A percentile compares a stretch with the other conserved stretches of the same genome.
Evolutionary conservation across 2,329 filamentous ascomycete genomes (phyloP).

Genomic region (Microdochium nivale): DNA sequence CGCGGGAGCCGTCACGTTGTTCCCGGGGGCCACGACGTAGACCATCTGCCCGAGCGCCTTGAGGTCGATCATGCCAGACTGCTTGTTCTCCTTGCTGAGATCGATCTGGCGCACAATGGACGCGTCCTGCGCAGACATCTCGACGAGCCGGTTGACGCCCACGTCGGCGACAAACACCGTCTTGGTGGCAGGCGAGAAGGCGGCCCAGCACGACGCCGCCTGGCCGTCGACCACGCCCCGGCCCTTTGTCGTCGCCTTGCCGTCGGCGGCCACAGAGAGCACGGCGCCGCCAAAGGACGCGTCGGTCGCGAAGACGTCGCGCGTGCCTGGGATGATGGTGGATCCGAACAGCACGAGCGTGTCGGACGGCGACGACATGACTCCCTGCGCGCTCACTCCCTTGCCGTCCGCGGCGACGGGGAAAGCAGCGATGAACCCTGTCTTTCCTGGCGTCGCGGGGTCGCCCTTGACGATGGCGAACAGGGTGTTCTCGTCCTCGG

Average conservation of each 20-base stretch:
- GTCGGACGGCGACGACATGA: constrained; percentile 36
- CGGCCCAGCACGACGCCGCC: constrained; percentile 48
- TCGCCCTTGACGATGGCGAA: constrained; percentile 54
- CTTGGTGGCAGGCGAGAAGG: constrained; percentile 35
- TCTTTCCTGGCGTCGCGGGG: constrained; percentile 37
- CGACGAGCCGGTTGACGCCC: constrained; percentile 40
- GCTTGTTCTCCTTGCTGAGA: constrained; percentile 29
- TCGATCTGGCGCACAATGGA: constrained; percentile 34
- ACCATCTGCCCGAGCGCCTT: constrained; percentile 41
- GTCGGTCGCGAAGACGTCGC: constrained; percentile 45
- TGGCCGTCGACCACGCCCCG: constrained; percentile 39
- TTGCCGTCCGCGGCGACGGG: constrained; percentile 23
- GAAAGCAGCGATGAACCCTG: constrained; percentile 46
- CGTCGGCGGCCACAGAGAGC: constrained; percentile 25
- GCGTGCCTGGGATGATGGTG: constrained; percentile 30
- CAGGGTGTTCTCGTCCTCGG: constrained; percentile 39
- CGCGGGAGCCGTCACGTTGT: constrained; percentile 28
- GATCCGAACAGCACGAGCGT: constrained; percentile 51
- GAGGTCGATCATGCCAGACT: constrained; percentile 48
- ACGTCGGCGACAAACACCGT: constrained; percentile 53
- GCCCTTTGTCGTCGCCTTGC: constrained; percentile 24
- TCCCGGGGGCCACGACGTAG: constrained; percentile 48
- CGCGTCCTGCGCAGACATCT: constrained; percentile 43
- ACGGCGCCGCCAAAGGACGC: constrained; percentile 47
- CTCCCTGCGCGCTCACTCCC: constrained; percentile 16